Conservation (phyloP, 2,329 filamentous ascomycete species). For the Coniella vitis region DNA sequence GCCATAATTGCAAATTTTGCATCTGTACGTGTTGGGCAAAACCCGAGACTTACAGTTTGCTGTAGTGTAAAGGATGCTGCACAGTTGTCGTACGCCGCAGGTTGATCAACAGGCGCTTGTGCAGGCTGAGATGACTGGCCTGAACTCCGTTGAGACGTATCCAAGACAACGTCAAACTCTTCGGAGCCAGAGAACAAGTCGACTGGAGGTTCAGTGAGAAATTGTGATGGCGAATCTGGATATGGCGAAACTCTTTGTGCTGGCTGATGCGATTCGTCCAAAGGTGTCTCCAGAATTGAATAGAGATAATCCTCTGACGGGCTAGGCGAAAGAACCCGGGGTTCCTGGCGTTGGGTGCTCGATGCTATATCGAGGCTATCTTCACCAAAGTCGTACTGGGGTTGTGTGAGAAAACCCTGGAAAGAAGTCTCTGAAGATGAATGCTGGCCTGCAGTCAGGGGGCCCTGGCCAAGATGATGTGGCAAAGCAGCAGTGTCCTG, state of each 20-base stretch:
- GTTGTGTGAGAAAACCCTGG: conserved; percentile 13
- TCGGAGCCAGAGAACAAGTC: conserved; percentile 13
- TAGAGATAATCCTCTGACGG: not conserved
- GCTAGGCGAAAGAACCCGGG: not conserved
- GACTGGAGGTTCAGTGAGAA: conserved; percentile 8
- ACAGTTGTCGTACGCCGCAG: not conserved
- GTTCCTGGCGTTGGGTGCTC: not conserved
- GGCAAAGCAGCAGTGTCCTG: not conserved
- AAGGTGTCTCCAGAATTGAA: not conserved
- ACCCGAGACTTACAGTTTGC: not conserved
- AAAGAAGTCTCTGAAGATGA: not conserved
- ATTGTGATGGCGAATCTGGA: not conserved
- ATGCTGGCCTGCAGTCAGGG: not conserved
- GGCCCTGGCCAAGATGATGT: not conserved
- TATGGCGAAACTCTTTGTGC: conserved; percentile 12
- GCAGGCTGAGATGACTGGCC: not conserved
- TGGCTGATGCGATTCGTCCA: conserved; percentile 12
- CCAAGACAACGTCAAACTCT: conserved; percentile 11
- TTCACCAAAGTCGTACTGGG: conserved; percentile 6
- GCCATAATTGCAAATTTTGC: not conserved
- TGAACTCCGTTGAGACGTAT: conserved; percentile 1
- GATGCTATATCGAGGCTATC: not conserved
- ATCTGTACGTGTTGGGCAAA: not conserved
- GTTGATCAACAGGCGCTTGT: not conserved
- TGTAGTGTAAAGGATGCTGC: not conserved